These are phyloP conservation scores for Pseudonitzschia pungens DNA, from an alignment of 108 stramenopile genomes.

Conservation along the genomic window DNA sequence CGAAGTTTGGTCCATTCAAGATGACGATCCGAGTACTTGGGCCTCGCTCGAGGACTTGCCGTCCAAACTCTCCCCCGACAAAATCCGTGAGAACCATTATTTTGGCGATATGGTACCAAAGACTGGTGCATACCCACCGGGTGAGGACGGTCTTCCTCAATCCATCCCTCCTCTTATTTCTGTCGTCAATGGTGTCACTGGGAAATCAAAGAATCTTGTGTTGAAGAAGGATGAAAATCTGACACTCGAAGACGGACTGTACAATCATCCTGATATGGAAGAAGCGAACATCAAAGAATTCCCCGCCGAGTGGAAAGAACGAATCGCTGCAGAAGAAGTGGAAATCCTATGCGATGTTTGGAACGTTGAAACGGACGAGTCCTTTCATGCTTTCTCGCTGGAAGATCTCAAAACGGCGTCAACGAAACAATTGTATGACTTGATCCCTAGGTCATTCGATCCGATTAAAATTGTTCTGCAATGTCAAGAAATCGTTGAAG, in stretches of 20 bases:
- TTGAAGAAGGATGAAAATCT: constrained; percentile 13
- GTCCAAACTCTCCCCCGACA: constrained; percentile 21
- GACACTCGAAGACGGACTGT: constrained; percentile 24
- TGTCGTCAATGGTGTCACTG: constrained; percentile 18
- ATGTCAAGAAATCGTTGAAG: constrained; percentile 14
- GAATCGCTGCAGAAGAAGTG: constrained; percentile 15
- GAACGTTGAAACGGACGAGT: constrained; percentile 14
- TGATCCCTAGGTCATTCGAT: constrained; percentile 28
- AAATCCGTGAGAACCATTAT: constrained; percentile 11
- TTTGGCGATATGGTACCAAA: constrained; percentile 35
- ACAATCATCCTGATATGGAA: constrained; percentile 11
- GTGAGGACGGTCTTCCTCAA: constrained; percentile 23
- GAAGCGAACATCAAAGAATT: constrained; percentile 24
- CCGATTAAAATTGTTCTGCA: constrained; percentile 31
- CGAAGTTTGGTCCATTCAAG: constrained; percentile 35
- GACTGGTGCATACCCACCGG: constrained; percentile 36
- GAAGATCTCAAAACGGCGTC: constrained; percentile 33
- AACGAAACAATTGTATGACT: constrained; percentile 34
- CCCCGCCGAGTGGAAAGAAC: constrained; percentile 15
- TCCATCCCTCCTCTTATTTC: constrained; percentile 29
- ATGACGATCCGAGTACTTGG: constrained; percentile 31
- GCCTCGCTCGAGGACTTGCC: constrained; percentile 33
- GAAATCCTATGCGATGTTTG: constrained; percentile 33
- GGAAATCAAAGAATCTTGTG: constrained; percentile 15
- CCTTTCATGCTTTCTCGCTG: constrained; percentile 33